These are phyloP conservation scores for Russula ochroleuca DNA, from an alignment of 768 basidiomycete species.

Conservation along the genomic window DNA sequence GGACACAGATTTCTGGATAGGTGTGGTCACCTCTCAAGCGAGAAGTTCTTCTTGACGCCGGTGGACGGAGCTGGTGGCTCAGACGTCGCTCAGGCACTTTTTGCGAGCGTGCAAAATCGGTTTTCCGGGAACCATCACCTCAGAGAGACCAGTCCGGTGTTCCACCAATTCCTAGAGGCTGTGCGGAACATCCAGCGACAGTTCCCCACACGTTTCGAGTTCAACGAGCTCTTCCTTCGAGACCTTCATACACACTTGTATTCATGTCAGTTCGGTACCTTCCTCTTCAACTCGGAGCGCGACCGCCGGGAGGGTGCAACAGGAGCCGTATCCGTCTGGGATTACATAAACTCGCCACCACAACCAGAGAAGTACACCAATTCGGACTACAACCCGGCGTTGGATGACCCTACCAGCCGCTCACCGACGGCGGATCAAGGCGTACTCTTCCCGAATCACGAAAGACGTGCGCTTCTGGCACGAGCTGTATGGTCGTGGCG, in stretches of 20 bases:
- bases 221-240: constrained; percentile 82
- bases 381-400: constrained; percentile 56
- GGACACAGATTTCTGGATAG: constrained; percentile 95
- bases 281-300: constrained; percentile 85
- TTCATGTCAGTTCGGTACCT: constrained; percentile 93
- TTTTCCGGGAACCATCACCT: constrained; percentile 79
- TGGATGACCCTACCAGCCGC: constrained; percentile 70
- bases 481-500: constrained; percentile 81
- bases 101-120: constrained; percentile 88
- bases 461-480: constrained; percentile 94
- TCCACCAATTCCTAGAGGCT: constrained; percentile 95
- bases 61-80: constrained; percentile 61
- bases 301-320: constrained; percentile 62
- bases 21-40: constrained; percentile 92
- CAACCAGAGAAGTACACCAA: constrained; percentile 69
- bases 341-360: constrained; percentile 67
- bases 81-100: constrained; percentile 84
- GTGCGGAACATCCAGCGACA: constrained; percentile 90
- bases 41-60: constrained; percentile 79
- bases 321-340: constrained; percentile 76
- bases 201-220: constrained; percentile 91
- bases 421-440: constrained; percentile 75
- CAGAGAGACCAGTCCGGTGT: constrained; percentile 95
- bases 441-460: constrained; percentile 79
- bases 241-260: constrained; percentile 89